phyloP scores from a whole-genome alignment of 2,329 filamentous ascomycete genomes.

The Pseudogymnoascus verrucosus region DNA sequence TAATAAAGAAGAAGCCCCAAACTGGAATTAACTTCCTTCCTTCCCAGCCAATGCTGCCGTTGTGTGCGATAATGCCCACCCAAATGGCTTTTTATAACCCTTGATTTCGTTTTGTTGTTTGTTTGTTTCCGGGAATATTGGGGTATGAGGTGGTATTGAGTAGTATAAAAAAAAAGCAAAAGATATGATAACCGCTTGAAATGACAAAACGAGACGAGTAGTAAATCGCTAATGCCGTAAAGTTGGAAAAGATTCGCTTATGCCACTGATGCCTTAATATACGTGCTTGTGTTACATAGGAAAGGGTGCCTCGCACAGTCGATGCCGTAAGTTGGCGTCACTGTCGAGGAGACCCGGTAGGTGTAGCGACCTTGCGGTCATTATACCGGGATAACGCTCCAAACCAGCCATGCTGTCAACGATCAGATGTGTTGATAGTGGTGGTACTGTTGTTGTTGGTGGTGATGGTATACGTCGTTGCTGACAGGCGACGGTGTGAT shows the following conservation, averaged over 20 bases:
- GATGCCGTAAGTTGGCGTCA: constrained; percentile 9
- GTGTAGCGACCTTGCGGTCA: neutral
- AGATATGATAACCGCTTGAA: constrained; percentile 18
- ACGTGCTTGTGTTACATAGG: constrained; percentile 26
- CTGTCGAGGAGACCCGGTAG: constrained; percentile 4
- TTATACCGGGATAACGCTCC: neutral
- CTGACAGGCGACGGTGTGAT: constrained; percentile 53
- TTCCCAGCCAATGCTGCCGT: constrained; percentile 1
- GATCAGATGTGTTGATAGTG: constrained; percentile 36
- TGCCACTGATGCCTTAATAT: constrained; percentile 13
- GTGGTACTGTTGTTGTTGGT: constrained; percentile 36
- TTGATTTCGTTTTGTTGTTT: neutral
- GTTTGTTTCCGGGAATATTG: neutral
- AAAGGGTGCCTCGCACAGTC: constrained; percentile 13
- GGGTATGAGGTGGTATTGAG: neutral
- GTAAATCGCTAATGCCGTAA: constrained; percentile 41
- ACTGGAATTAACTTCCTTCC: neutral
- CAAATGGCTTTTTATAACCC: constrained; percentile 1
- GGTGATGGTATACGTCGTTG: constrained; percentile 35
- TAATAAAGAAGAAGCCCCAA: neutral
- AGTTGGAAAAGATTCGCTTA: constrained; percentile 22
- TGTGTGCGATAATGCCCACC: neutral
- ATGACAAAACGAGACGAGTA: constrained; percentile 25
- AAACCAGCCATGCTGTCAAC: constrained; percentile 14
- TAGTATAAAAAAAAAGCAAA: constrained; percentile 7